Percentiles rank a stretch among this genome's conserved stretches.
These are phyloP conservation scores for Sisymbrium altissimum DNA, from an alignment of 345 rosid species.

Conservation along the genomic window DNA sequence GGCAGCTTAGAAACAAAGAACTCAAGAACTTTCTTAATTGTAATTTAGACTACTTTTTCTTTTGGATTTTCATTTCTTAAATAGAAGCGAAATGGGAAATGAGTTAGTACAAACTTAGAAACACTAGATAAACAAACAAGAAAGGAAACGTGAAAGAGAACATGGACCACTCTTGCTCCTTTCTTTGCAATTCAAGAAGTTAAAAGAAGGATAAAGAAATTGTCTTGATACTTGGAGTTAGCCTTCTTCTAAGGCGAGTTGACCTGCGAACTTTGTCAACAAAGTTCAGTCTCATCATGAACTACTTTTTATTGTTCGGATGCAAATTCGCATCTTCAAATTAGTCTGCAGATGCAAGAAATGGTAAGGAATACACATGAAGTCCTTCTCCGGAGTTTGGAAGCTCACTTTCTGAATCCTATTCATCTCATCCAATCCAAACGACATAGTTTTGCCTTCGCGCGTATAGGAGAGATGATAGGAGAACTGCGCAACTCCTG, in stretches of 20 bases:
- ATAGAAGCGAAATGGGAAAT: neutral
- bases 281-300: neutral
- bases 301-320: neutral
- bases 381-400: neutral
- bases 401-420: neutral
- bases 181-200: neutral
- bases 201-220: neutral
- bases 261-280: neutral
- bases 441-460: neutral
- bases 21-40: neutral
- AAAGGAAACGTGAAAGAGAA: neutral
- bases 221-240: neutral
- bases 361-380: neutral
- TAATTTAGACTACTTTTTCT: neutral
- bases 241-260: neutral
- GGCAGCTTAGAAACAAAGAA: neutral
- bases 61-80: neutral
- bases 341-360: neutral
- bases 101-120: neutral
- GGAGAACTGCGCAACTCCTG: neutral
- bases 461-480: neutral
- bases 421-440: neutral
- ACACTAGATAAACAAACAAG: neutral
- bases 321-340: neutral
- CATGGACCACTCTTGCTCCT: neutral